Percentiles rank a stretch among this genome's conserved stretches.
Evolutionary conservation across 169 alveolate species (phyloP).

Genomic region (Cyclospora cayetanensis): DNA sequence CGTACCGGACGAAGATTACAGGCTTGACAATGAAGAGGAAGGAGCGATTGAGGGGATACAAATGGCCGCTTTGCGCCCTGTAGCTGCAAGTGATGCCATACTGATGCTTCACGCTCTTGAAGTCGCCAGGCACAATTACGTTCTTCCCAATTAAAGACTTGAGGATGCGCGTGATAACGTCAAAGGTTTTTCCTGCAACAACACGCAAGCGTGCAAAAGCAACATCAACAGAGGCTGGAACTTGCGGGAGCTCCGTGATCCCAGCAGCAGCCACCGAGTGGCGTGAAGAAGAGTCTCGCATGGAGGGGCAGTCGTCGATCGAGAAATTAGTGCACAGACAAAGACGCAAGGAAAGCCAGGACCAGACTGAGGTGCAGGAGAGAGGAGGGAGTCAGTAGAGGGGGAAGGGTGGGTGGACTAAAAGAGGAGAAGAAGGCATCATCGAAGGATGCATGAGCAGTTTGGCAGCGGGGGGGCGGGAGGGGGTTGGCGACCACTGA

Average conservation of each 20-base stretch:
- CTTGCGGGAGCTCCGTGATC: too few relatives aligned
- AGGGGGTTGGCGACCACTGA: too few relatives aligned
- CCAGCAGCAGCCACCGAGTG: too few relatives aligned
- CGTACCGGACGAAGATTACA: conserved; percentile 91
- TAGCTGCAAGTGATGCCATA: conserved; percentile 94
- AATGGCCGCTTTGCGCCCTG: conserved; percentile 96
- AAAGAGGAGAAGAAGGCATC: neutral
- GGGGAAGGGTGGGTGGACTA: neutral
- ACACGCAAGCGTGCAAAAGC: neutral
- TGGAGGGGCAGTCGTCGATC: too few relatives aligned
- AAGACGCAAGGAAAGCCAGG: neutral
- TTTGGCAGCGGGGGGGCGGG: too few relatives aligned
- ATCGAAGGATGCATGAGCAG: too few relatives aligned
- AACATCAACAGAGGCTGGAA: neutral
- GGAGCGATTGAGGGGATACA: conserved; percentile 95
- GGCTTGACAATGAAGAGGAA: conserved; percentile 96
- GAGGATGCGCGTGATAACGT: conserved; percentile 92
- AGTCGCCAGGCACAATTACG: conserved; percentile 96
- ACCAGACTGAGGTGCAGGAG: neutral
- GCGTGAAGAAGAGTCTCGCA: too few relatives aligned
- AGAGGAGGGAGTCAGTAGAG: neutral
- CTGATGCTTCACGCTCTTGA: conserved; percentile 89
- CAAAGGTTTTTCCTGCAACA: conserved; percentile 86
- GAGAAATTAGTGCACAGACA: too few relatives aligned
- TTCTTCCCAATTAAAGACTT: conserved; percentile 91